Evolutionary conservation across 129 eudicot species (phyloP).

Genomic region (Calendula officinalis): DNA sequence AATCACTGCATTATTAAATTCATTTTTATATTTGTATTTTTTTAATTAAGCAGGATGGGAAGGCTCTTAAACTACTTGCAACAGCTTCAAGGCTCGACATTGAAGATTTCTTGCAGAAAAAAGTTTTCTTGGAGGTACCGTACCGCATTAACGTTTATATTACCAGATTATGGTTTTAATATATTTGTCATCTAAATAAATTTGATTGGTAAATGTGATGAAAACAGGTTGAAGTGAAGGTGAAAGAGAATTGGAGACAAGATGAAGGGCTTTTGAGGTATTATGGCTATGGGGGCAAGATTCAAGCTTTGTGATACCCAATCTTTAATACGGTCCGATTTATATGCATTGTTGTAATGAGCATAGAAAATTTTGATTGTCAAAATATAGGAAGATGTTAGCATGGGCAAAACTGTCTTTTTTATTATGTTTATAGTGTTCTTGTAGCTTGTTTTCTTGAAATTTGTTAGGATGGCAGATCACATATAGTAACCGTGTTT

Average conservation of each 20-base stretch:
- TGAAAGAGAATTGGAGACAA: slow-evolving; percentile 99
- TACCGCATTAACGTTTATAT: slow-evolving; percentile 27
- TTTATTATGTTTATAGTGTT: background rate
- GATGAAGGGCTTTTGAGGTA: slow-evolving; percentile 84
- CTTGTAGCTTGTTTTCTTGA: slow-evolving; percentile 3
- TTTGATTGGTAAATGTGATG: slow-evolving; percentile 9
- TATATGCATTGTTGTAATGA: slow-evolving; percentile 33
- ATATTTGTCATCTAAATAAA: background rate
- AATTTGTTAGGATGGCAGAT: slow-evolving; percentile 17
- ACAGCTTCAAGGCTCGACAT: slow-evolving; percentile 98
- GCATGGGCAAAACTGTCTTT: slow-evolving; percentile 22
- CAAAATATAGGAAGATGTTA: slow-evolving; percentile 30
- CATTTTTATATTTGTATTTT: background rate
- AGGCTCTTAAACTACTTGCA: slow-evolving; percentile 82
- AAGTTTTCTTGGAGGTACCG: slow-evolving; percentile 96
- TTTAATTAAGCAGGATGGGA: slow-evolving; percentile 66
- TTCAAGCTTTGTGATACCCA: slow-evolving; percentile 49
- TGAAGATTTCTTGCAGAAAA: slow-evolving; percentile 97
- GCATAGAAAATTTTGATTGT: slow-evolving; percentile 23
- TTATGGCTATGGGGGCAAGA: slow-evolving; percentile 92
- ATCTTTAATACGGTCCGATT: background rate
- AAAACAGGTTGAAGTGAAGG: slow-evolving; percentile 86
- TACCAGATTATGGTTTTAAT: background rate
- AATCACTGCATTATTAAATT: background rate
- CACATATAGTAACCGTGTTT: background rate